A percentile compares a stretch with the other conserved stretches of the same genome.
Evolutionary conservation across 768 basidiomycete species (phyloP).

Genomic region (Suillus discolor): DNA sequence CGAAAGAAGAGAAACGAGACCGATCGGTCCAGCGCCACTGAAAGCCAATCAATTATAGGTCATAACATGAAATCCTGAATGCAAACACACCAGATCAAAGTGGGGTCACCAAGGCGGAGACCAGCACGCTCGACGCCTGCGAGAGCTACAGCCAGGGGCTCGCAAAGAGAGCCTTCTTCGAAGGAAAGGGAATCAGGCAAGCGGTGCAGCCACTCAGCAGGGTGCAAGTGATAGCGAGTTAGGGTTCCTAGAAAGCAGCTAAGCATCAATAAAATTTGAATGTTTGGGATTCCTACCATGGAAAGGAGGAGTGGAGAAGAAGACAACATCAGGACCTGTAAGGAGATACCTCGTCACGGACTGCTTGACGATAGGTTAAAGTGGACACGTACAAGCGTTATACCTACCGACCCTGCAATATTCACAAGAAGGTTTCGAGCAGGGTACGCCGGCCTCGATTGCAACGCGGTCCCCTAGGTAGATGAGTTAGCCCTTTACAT

Average conservation of each 20-base stretch:
- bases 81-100: conserved; percentile 56
- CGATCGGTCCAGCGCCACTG: conserved; percentile 72
- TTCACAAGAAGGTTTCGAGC: conserved; percentile 61
- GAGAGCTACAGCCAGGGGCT: conserved; percentile 66
- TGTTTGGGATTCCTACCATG: conserved; percentile 44
- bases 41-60: conserved; percentile 13
- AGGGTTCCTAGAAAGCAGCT: conserved; percentile 48
- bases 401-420: conserved; percentile 65
- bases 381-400: conserved; percentile 50
- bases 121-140: conserved; percentile 68
- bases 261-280: background rate
- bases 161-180: conserved; percentile 70
- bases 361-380: too few species aligned
- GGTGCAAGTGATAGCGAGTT: conserved; percentile 67
- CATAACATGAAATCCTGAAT: background rate
- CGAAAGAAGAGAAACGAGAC: conserved; percentile 60
- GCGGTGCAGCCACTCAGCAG: conserved; percentile 68
- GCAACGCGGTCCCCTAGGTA: conserved; percentile 63
- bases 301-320: conserved; percentile 72
- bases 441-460: conserved; percentile 71
- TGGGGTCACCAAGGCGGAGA: conserved; percentile 64
- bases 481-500: conserved; percentile 10
- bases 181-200: conserved; percentile 63
- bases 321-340: conserved; percentile 49
- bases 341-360: conserved; percentile 5